phyloP scores from a whole-genome alignment of 176 grass and related monocot genomes.

The Aechmea fasciata region DNA sequence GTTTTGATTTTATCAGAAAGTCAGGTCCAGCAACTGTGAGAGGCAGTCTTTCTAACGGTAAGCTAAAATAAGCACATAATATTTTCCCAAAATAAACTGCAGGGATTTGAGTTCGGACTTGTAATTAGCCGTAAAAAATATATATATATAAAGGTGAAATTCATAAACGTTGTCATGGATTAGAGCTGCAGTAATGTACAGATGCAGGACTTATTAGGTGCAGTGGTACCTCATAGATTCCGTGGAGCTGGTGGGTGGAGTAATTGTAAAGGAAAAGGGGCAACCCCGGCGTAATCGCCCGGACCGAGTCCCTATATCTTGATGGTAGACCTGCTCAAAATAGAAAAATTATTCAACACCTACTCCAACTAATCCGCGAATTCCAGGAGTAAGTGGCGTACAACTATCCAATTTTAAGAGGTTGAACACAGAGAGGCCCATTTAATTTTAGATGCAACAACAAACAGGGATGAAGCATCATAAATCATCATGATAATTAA shows the following conservation, averaged over 20 bases:
- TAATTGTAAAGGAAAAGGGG: conserved; percentile 99
- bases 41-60: too few relatives aligned
- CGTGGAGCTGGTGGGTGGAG: conserved; percentile 94
- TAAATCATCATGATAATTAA: neutral
- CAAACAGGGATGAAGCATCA: neutral
- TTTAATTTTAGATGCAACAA: neutral
- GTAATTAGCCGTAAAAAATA: too few relatives aligned
- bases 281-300: conserved; percentile 81
- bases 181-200: neutral
- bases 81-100: too few relatives aligned
- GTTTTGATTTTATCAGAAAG: too few relatives aligned
- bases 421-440: neutral
- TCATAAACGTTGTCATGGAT: neutral
- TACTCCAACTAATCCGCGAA: too few relatives aligned
- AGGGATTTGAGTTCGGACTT: too few relatives aligned
- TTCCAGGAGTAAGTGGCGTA: too few relatives aligned
- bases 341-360: too few relatives aligned
- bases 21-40: too few relatives aligned
- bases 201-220: neutral
- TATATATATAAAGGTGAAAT: neutral
- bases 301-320: conserved; percentile 89
- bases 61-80: too few relatives aligned
- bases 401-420: too few relatives aligned
- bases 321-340: conserved; percentile 46
- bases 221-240: conserved; percentile 73